A percentile compares a stretch with the other conserved stretches of the same genome.
phyloP scores from a whole-genome alignment of 306 rosid genomes.

The Ochetophila trinervis region DNA sequence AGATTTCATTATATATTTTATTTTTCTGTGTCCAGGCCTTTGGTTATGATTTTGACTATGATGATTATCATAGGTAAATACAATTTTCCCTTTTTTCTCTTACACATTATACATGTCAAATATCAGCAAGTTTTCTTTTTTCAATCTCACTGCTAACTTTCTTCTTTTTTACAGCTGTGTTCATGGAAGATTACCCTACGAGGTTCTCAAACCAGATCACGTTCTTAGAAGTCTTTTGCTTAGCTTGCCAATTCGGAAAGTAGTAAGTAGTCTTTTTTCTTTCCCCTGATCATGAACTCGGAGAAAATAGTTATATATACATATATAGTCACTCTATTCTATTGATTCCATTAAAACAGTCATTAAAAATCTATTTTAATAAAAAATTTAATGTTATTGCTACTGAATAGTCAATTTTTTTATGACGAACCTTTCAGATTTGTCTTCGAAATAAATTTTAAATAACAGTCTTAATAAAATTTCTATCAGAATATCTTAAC shows the following conservation, averaged over 20 bases:
- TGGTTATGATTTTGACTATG: conserved; percentile 23
- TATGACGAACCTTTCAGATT: too few relatives aligned
- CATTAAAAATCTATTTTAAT: too few relatives aligned
- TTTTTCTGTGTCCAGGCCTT: conserved; percentile 9
- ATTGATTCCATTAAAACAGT: too few relatives aligned
- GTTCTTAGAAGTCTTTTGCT: conserved; percentile 10
- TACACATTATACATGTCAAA: background rate
- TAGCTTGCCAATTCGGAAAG: conserved; percentile 12
- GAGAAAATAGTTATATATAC: background rate
- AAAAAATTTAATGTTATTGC: too few relatives aligned
- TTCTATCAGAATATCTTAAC: too few relatives aligned
- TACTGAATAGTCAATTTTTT: too few relatives aligned
- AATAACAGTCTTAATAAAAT: too few relatives aligned
- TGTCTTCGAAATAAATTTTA: too few relatives aligned
- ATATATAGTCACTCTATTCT: too few relatives aligned
- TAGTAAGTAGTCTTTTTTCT: conserved; percentile 5
- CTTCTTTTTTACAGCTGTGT: conserved; percentile 8
- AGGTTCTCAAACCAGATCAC: conserved; percentile 10
- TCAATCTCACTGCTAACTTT: background rate
- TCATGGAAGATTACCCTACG: conserved; percentile 24
- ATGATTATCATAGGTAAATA: conserved; percentile 20
- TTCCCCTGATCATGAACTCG: background rate
- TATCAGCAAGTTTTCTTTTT: background rate
- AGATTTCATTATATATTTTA: background rate
- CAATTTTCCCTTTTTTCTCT: background rate